phyloP scores from a whole-genome alignment of 2,329 filamentous ascomycete species.

The Zymoseptoria ardabiliae region DNA sequence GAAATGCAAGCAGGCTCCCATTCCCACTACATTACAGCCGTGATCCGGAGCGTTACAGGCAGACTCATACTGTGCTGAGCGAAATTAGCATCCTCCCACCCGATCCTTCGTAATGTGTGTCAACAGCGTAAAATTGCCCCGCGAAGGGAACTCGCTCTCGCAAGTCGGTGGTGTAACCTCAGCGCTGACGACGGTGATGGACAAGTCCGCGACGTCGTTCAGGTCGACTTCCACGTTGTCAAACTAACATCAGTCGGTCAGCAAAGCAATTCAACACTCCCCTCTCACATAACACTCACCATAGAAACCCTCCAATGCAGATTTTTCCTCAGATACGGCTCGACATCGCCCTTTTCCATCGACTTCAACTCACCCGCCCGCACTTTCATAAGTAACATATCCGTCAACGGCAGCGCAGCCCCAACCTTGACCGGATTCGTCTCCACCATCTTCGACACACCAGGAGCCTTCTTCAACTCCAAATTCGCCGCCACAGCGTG shows the following conservation, averaged over 20 bases:
- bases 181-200: conserved; percentile 34
- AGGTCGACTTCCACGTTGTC: conserved; percentile 30
- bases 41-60: neutral
- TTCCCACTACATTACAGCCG: neutral
- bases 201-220: conserved; percentile 31
- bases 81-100: neutral
- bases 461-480: neutral
- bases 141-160: conserved; percentile 31
- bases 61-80: neutral
- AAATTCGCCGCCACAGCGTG: conserved; percentile 41
- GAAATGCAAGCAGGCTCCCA: neutral
- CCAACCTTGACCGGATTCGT: conserved; percentile 22
- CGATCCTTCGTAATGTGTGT: neutral
- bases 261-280: neutral
- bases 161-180: conserved; percentile 32
- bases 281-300: conserved; percentile 14
- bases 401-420: conserved; percentile 41
- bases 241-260: conserved; percentile 22
- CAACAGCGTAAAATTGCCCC: conserved; percentile 25
- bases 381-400: conserved; percentile 32
- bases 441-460: neutral
- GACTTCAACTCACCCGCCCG: conserved; percentile 29
- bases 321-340: conserved; percentile 26
- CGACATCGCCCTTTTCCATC: conserved; percentile 22
- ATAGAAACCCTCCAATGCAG: conserved; percentile 30